These are phyloP conservation scores for Chaetomium sp. DNA, from an alignment of 2,329 filamentous ascomycete species.

Conservation along the genomic window DNA sequence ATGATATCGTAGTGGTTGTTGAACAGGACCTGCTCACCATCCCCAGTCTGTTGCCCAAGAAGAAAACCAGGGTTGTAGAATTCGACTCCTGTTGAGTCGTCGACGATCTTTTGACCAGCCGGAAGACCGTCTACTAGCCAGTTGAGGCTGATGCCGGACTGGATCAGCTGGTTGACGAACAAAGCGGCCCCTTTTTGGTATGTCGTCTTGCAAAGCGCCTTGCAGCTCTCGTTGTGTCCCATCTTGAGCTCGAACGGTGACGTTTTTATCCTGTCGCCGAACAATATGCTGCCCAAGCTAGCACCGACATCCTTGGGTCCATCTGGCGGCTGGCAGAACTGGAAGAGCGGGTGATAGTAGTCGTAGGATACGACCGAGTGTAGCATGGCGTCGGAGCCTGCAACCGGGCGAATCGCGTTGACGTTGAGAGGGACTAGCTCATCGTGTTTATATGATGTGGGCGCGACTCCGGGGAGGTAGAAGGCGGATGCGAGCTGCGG, in stretches of 20 bases:
- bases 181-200: constrained; percentile 67
- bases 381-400: constrained; percentile 74
- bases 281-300: constrained; percentile 92
- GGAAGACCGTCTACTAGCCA: constrained; percentile 95
- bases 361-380: constrained; percentile 95
- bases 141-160: constrained; percentile 86
- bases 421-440: constrained; percentile 85
- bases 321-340: constrained; percentile 80
- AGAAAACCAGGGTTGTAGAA: constrained; percentile 94
- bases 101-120: constrained; percentile 79
- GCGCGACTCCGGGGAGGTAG: constrained; percentile 94
- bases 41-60: constrained; percentile 62
- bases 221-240: constrained; percentile 85
- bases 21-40: constrained; percentile 62
- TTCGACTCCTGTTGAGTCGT: constrained; percentile 72
- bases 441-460: constrained; percentile 82
- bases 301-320: constrained; percentile 81
- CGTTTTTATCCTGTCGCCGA: constrained; percentile 96
- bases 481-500: constrained; percentile 70
- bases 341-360: constrained; percentile 87
- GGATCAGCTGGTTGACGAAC: constrained; percentile 83
- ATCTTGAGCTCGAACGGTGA: constrained; percentile 90
- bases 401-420: constrained; percentile 86
- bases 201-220: constrained; percentile 69
- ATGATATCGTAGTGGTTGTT: constrained; percentile 97